Conservation (phyloP, 2,329 filamentous ascomycete genomes). For the Biscogniauxia mediterranea region DNA sequence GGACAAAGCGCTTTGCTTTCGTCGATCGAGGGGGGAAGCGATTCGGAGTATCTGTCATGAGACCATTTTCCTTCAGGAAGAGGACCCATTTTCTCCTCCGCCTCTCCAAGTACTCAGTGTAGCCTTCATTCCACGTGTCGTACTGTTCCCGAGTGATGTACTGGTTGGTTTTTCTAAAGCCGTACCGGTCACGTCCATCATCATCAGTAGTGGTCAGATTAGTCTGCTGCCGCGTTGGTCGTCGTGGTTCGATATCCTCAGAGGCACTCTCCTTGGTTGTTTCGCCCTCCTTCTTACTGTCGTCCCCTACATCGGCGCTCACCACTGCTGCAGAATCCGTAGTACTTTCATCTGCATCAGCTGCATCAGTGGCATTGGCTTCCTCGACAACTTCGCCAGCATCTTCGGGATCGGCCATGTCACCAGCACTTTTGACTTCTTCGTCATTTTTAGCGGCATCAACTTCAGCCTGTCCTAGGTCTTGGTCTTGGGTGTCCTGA, state of each 20-base stretch:
- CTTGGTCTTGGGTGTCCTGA: neutral
- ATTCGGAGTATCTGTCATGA: conserved; percentile 69
- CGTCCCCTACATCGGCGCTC: neutral
- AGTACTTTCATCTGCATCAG: neutral
- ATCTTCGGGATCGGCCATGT: neutral
- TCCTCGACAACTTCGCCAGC: neutral
- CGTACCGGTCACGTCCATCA: conserved; percentile 73
- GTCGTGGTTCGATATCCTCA: conserved; percentile 13
- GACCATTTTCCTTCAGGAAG: conserved; percentile 72
- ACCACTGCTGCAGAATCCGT: too few relatives aligned
- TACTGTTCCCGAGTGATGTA: conserved; percentile 76
- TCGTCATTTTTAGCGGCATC: neutral
- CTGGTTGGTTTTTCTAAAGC: conserved; percentile 85
- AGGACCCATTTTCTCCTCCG: conserved; percentile 79
- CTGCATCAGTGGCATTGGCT: neutral
- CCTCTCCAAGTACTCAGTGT: conserved; percentile 71
- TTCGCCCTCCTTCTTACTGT: neutral
- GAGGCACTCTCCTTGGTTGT: conserved; percentile 6
- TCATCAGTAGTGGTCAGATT: conserved; percentile 45
- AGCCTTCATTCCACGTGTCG: conserved; percentile 75
- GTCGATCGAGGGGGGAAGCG: conserved; percentile 77
- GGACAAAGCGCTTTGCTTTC: conserved; percentile 85
- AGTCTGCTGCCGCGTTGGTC: conserved; percentile 26
- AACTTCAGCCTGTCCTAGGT: neutral
- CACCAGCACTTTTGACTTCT: neutral